A percentile compares a stretch with the other conserved stretches of the same genome.
Evolutionary conservation across 2,329 filamentous ascomycete species (phyloP).

Genomic region (Beauveria bassiana): DNA sequence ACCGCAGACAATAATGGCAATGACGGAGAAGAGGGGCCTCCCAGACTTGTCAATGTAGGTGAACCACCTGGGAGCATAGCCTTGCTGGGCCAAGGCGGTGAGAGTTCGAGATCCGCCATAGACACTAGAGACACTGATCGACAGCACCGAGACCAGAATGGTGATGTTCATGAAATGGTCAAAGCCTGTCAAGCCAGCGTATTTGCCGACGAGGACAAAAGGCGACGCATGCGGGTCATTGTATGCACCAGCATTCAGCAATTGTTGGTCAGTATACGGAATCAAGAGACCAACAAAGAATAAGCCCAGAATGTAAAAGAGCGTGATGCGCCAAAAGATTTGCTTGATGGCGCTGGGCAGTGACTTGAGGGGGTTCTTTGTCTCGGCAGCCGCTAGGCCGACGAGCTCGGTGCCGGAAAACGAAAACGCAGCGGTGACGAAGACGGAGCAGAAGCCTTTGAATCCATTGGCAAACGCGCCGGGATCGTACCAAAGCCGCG

Average conservation of each 20-base stretch:
- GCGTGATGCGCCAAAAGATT: constrained; percentile 52
- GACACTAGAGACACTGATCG: constrained; percentile 50
- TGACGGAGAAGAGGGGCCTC: constrained; percentile 45
- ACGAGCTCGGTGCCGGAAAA: constrained; percentile 69
- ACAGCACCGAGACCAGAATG: constrained; percentile 51
- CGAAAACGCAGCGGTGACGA: constrained; percentile 66
- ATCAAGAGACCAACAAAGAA: constrained; percentile 45
- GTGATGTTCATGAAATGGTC: constrained; percentile 52
- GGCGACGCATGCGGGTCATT: constrained; percentile 35
- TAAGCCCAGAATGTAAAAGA: constrained; percentile 48
- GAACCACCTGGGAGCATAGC: constrained; percentile 49
- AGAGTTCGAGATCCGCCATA: constrained; percentile 54
- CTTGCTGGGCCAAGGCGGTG: constrained; percentile 50
- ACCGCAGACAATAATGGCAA: constrained; percentile 39
- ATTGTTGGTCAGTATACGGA: constrained; percentile 34
- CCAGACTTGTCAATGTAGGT: constrained; percentile 51
- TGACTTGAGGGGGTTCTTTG: constrained; percentile 60
- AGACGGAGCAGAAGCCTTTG: constrained; percentile 64
- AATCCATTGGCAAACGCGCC: constrained; percentile 64
- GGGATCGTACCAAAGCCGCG: constrained; percentile 40
- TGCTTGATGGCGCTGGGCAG: constrained; percentile 81
- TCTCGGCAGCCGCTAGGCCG: constrained; percentile 67
- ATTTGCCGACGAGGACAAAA: constrained; percentile 50
- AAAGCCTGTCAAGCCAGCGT: constrained; percentile 43
- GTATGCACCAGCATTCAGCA: constrained; percentile 41